Base-by-base conservation (phyloP, 768 basidiomycete genomes). In the Psilocybe cubensis region DNA sequence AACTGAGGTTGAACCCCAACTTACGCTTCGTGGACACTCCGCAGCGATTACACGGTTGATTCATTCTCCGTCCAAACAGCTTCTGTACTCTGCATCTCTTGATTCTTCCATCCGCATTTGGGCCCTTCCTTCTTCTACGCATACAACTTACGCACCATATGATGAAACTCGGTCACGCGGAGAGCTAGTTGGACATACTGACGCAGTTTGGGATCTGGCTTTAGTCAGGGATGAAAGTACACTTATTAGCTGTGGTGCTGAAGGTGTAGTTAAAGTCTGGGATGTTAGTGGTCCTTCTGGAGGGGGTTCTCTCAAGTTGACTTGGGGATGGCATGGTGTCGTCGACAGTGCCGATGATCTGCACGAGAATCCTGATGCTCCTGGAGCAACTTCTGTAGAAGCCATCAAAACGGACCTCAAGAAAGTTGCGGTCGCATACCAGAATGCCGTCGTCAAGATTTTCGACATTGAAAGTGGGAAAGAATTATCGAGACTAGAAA, bases 141-240 rank as follows among this genome's bases (percentile, higher is more conserved):
- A 94, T 72, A 91, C 93, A 51, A 93, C 95, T 14, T 99, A 98
- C 72, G 91, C 92, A 1, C 88, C 94, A 0, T 94, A 92, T 70
- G 95, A 98, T 64, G 83, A 91, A 47, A 86, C 86, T 0, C 82
- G 88, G 3, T 81, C 86, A 25, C 82, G 90, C 33, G 89, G 89
- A 29, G 87, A 90, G 62, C 81, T 98, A 25, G 86, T 96, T 27
- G 94, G 96, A 3, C 94, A 97, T 70, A 93, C 94, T 4, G 96
- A 99, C 69, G 94, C 94, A 4, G 91, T 98, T 23, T 99, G 97
- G 97, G 97, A 95, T 68, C 77, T 98, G 49, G 89, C 91, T 9
- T 83, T 96, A 20, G 84, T 94, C 24, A 82, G 91, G 53, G 89
- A 92, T 60, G 91, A 93, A 70, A 85, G 84, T 56, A 87, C 89